Percentiles rank a stretch among this genome's conserved stretches.
These are phyloP conservation scores for Erythrophleum ivorense DNA, from an alignment of 331 rosid species.

Conservation along the genomic window DNA sequence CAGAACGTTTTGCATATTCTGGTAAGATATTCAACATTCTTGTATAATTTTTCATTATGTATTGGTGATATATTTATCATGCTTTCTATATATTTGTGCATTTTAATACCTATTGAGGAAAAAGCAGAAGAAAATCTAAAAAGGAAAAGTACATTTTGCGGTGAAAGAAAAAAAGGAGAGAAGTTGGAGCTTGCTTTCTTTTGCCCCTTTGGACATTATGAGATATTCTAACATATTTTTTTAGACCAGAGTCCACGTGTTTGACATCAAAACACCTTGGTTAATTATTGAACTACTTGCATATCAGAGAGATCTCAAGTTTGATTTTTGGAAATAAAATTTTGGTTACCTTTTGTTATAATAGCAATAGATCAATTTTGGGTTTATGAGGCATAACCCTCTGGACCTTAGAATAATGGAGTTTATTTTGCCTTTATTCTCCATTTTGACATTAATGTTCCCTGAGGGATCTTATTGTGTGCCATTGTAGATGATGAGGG, in stretches of 20 bases:
- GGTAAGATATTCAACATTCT: conserved; percentile 53
- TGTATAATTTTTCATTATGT: conserved; percentile 1
- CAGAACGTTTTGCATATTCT: conserved; percentile 66
- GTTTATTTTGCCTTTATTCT: background rate
- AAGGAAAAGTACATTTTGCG: background rate
- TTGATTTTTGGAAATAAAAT: background rate
- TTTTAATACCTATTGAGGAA: background rate
- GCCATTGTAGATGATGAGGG: conserved; percentile 76
- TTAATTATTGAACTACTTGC: conserved; percentile 17
- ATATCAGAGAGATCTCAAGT: conserved; percentile 23
- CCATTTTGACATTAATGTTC: conserved; percentile 17
- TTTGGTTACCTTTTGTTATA: background rate
- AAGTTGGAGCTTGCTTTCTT: background rate
- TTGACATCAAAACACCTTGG: conserved; percentile 13
- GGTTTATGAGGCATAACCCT: background rate
- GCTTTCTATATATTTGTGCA: conserved; percentile 7
- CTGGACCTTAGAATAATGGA: conserved; percentile 23
- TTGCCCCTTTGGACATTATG: conserved; percentile 5
- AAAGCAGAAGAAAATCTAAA: background rate
- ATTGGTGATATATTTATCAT: conserved; percentile 13
- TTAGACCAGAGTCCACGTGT: background rate
- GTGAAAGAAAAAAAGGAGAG: background rate
- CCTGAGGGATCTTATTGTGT: conserved; percentile 20
- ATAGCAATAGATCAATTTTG: background rate
- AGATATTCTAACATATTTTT: background rate